Base-by-base conservation (phyloP, 1,139 yeast species). In the Kluyveromyces sp. region DNA sequence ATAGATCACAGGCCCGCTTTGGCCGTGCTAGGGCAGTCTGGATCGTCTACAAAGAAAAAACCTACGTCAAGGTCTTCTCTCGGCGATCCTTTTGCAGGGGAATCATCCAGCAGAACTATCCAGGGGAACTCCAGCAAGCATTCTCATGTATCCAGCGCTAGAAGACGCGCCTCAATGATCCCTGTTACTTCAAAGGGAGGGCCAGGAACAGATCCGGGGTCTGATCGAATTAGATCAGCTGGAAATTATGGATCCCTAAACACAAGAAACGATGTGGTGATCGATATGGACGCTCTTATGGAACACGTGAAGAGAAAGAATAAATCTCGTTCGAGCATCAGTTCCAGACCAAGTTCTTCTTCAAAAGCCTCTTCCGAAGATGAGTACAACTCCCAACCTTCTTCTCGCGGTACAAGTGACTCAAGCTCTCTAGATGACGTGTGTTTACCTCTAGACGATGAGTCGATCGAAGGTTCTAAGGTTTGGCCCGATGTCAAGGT, bases 381-480 rank as follows among this genome's bases (percentile, higher is more conserved):
- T 29, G 53, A 51, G 39, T 53, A 57, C 43, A 54, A 60, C 43
- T 60, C 65, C 9, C 54, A 61, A 40, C 61, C 64, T 4, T 52
- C 62, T 30, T 50, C 61, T 25, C 42, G 61, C 46, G 74, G 89
- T 49, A 73, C 83, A 13, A 77, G 88, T 25, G 80, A 78, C 46
- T 69, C 71, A 9, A 80, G 92, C 4, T 83, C 95, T 0, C 66
- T 89, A 46, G 89, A 83, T 58, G 97, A 92, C 63, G 98, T 92
- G 30, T 86, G 94, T 58, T 76, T 84, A 60, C 94, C 94, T 1
- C 61, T 83, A 26, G 83, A 77, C 40, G 74, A 70, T 40, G 77
- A 70, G 28, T 64, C 60, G 20, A 66, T 63, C 30, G 58, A 56
- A 11, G 60, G 60, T 12, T 42, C 52, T 25, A 59, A 58, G 35